Base-by-base conservation (phyloP, 345 rosid genomes). In the Eucalyptus sideroxylon region DNA sequence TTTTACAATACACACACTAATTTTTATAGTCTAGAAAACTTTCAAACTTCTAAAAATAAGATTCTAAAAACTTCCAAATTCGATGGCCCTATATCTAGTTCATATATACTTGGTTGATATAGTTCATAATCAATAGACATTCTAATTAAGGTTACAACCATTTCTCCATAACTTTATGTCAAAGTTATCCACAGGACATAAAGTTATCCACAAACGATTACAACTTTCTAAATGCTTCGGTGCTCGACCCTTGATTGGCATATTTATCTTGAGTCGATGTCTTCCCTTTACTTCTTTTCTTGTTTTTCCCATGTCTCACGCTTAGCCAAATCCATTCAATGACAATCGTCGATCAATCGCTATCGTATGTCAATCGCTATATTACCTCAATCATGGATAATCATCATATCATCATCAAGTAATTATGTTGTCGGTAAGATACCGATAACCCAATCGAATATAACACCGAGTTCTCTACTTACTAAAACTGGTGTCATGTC, bases 141-240 rank as follows among this genome's bases (percentile, higher is more conserved):
- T 65, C 9, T 30, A n/a, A 15, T 65, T 31, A n/a, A 7, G 77
- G 3, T 16, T n/a, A 4, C 77, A n/a, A 65, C 21, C 37, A 4
- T 15, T 65, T 56, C 62, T 24, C 30, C 62, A 9, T 56, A 56
- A 24, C 62, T 56, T 56, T 56, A 56, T 23, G 62, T 56, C 30
- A 1, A 53, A 53, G 59, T 56, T 56, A 56, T 56, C 62, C 62
- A 56, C 30, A 14, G 1, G 19, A 53, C 24, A 53, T 53, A 3
- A 53, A 53, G 56, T 56, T 56, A 56, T 24, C 62, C 62, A 56
- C 62, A n/a, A n/a, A 9, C 21, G 6, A n/a, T n/a, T 65, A n/a
- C 9, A n/a, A 15, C 37, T 31, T 3, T 3, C 34, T 4, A 2
- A 65, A 67, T 67, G 80, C 80, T 4, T 17, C 2, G 3, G 0